Percentiles rank a stretch among this genome's conserved stretches.
These are phyloP conservation scores for Bondarzewia mesenterica DNA, from an alignment of 1,284 basidiomycete genomes.

Conservation along the genomic window DNA sequence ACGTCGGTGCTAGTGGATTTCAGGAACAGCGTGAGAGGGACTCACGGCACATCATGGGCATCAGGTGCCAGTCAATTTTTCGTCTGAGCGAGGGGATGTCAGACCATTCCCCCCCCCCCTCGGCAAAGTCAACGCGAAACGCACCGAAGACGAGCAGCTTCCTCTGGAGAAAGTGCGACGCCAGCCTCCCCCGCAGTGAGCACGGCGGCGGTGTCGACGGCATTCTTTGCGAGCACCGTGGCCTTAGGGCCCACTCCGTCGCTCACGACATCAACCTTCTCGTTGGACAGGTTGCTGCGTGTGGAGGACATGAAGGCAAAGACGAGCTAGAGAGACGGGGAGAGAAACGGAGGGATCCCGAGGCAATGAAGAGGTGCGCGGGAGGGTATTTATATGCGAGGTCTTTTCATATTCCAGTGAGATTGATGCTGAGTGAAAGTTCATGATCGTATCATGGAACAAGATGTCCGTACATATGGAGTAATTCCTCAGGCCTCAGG, in stretches of 20 bases:
- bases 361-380: no score
- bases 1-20: background rate
- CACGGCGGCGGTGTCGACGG: constrained; percentile 22
- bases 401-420: no score
- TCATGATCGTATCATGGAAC: no score
- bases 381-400: background rate
- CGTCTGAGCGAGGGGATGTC: constrained; percentile 11
- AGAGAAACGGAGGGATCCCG: no score
- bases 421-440: no score
- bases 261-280: constrained; percentile 1
- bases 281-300: background rate
- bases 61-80: constrained; percentile 19
- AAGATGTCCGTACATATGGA: no score
- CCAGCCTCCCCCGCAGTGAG: constrained; percentile 15
- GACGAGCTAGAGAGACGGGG: background rate
- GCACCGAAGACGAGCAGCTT: constrained; percentile 20
- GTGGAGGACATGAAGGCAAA: background rate
- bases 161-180: constrained; percentile 8
- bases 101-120: no score
- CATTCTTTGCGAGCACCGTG: background rate
- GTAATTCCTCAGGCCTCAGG: no score
- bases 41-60: constrained; percentile 22
- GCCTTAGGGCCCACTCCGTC: background rate
- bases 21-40: background rate
- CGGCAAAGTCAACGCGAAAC: background rate